phyloP scores from a whole-genome alignment of 2,329 filamentous ascomycete species.

The Huntiella savannae region DNA sequence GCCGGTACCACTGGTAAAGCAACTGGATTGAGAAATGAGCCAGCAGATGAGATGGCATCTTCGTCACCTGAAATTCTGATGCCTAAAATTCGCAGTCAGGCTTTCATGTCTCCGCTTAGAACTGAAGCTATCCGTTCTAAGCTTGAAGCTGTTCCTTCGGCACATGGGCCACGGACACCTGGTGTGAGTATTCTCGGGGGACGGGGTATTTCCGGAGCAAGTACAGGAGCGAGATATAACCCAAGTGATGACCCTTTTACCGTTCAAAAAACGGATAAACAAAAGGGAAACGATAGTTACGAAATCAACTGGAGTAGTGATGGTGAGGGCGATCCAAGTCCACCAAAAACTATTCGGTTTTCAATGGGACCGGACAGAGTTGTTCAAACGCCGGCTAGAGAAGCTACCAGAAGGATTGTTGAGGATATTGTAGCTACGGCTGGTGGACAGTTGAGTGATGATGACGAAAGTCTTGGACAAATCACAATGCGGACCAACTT shows the following conservation, averaged over 20 bases:
- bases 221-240: not conserved
- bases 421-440: conserved; percentile 62
- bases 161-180: conserved; percentile 43
- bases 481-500: conserved; percentile 46
- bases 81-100: conserved; percentile 66
- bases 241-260: conserved; percentile 24
- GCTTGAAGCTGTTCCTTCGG: conserved; percentile 21
- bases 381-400: conserved; percentile 63
- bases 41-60: conserved; percentile 30
- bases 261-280: conserved; percentile 12
- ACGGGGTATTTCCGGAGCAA: not conserved
- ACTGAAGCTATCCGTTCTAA: conserved; percentile 25
- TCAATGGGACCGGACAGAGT: conserved; percentile 58
- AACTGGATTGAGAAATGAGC: not conserved
- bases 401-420: conserved; percentile 65
- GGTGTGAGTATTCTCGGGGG: conserved; percentile 79
- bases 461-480: conserved; percentile 45
- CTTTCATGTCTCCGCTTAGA: conserved; percentile 56
- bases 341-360: conserved; percentile 86
- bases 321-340: conserved; percentile 57
- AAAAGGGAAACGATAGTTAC: conserved; percentile 21
- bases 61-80: conserved; percentile 63
- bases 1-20: too few species aligned
- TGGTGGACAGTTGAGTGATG: conserved; percentile 24
- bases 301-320: conserved; percentile 61